Conservation (phyloP, 371 early-diverging fungal species). For the Pancytospora philotis region DNA sequence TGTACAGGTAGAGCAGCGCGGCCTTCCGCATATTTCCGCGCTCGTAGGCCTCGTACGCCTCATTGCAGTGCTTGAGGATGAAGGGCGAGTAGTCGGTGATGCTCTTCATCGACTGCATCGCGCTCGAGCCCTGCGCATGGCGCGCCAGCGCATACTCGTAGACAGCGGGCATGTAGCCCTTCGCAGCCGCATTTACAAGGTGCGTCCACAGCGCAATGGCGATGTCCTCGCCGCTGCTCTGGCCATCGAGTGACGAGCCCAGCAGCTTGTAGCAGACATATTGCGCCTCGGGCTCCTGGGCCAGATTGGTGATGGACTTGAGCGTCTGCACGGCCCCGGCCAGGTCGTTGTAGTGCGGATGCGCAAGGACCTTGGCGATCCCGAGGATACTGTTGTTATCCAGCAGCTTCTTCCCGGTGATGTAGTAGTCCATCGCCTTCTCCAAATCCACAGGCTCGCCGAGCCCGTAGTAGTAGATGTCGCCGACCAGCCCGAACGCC, state of each 20-base stretch:
- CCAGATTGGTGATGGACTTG: not conserved
- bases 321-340: constrained; percentile 13
- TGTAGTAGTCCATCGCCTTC: constrained; percentile 56
- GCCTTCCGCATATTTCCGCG: constrained; percentile 26
- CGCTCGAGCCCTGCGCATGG: constrained; percentile 6
- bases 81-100: constrained; percentile 36
- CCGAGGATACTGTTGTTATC: constrained; percentile 54
- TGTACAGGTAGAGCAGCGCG: constrained; percentile 37
- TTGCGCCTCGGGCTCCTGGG: constrained; percentile 35
- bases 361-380: constrained; percentile 47
- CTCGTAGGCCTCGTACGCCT: constrained; percentile 38
- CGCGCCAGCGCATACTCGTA: constrained; percentile 46
- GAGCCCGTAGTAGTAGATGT: constrained; percentile 56
- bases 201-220: constrained; percentile 12
- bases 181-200: constrained; percentile 44
- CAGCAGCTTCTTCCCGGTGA: constrained; percentile 34
- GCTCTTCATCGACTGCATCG: constrained; percentile 11
- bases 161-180: constrained; percentile 59
- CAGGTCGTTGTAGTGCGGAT: constrained; percentile 25
- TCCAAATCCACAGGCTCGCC: constrained; percentile 43
- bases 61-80: constrained; percentile 32
- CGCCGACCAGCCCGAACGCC: constrained; percentile 55
- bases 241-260: constrained; percentile 12
- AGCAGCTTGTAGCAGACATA: constrained; percentile 45
- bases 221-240: constrained; percentile 1